Percentiles rank a stretch among this genome's conserved stretches.
phyloP scores from a whole-genome alignment of 2,329 filamentous ascomycete genomes.

The Alternaria panax region DNA sequence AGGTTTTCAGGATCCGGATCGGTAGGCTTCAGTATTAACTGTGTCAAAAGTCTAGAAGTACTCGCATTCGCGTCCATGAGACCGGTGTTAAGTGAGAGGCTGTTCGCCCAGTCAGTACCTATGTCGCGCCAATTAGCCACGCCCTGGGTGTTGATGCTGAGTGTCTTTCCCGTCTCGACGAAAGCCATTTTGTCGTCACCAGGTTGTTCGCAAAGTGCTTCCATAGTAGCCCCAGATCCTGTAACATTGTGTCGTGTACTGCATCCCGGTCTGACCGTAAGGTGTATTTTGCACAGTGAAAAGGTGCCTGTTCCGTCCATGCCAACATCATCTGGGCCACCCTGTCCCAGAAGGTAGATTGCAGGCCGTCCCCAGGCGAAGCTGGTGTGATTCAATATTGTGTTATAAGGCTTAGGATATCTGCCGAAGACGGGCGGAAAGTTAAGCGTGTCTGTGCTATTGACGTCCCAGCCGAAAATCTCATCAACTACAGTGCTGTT shows the following conservation, averaged over 20 bases:
- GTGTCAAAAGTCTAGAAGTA: constrained; percentile 55
- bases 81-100: constrained; percentile 54
- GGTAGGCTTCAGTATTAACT: constrained; percentile 50
- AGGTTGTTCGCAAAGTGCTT: constrained; percentile 67
- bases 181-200: constrained; percentile 67
- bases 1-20: constrained; percentile 19
- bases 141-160: constrained; percentile 60
- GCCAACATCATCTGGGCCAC: constrained; percentile 28
- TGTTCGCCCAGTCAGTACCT: constrained; percentile 53
- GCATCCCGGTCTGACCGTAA: constrained; percentile 69
- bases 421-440: constrained; percentile 54
- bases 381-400: constrained; percentile 54
- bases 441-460: constrained; percentile 61
- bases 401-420: constrained; percentile 69
- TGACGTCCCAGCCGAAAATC: constrained; percentile 68
- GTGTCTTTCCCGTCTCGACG: constrained; percentile 56
- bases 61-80: constrained; percentile 53
- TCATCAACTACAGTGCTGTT: constrained; percentile 67
- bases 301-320: constrained; percentile 53
- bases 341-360: constrained; percentile 68
- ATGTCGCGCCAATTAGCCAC: constrained; percentile 55
- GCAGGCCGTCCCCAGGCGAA: constrained; percentile 56
- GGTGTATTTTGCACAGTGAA: constrained; percentile 72
- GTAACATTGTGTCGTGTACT: constrained; percentile 64
- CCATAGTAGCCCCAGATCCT: constrained; percentile 64